Conservation (phyloP, 2,329 filamentous ascomycete species). For the Bipolaris oryzae region DNA sequence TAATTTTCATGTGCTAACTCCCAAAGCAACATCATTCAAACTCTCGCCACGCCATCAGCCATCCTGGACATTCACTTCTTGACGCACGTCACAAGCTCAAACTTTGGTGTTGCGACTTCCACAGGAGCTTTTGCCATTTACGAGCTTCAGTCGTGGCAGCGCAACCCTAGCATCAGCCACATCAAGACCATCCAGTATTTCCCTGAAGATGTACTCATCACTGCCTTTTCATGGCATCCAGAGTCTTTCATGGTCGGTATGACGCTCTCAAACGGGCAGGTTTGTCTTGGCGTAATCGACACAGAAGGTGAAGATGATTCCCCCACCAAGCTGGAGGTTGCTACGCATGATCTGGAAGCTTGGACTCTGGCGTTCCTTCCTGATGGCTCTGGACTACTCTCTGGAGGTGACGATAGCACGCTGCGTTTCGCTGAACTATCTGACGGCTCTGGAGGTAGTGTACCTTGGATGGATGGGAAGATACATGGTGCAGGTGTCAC, state of each 20-base stretch:
- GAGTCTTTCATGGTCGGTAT: constrained; percentile 64
- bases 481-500: constrained; percentile 85
- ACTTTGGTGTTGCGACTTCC: constrained; percentile 79
- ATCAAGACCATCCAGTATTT: constrained; percentile 57
- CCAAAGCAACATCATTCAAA: constrained; percentile 58
- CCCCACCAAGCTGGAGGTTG: constrained; percentile 29
- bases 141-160: constrained; percentile 47
- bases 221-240: constrained; percentile 78
- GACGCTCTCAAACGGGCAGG: constrained; percentile 72
- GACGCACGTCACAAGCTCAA: constrained; percentile 49
- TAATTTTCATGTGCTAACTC: neutral
- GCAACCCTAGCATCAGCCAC: constrained; percentile 24
- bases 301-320: constrained; percentile 34
- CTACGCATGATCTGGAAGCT: constrained; percentile 66
- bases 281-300: constrained; percentile 49
- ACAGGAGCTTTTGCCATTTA: constrained; percentile 73
- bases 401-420: constrained; percentile 78
- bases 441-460: constrained; percentile 17
- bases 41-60: constrained; percentile 69
- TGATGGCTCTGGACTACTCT: constrained; percentile 59
- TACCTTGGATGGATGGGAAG: constrained; percentile 58
- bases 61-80: constrained; percentile 87
- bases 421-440: constrained; percentile 51
- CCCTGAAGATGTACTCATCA: constrained; percentile 66
- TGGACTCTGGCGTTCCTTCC: constrained; percentile 71